These are phyloP conservation scores for Myriosclerotinia duriaeana DNA, from an alignment of 2,329 filamentous ascomycete genomes.

Conservation along the genomic window DNA sequence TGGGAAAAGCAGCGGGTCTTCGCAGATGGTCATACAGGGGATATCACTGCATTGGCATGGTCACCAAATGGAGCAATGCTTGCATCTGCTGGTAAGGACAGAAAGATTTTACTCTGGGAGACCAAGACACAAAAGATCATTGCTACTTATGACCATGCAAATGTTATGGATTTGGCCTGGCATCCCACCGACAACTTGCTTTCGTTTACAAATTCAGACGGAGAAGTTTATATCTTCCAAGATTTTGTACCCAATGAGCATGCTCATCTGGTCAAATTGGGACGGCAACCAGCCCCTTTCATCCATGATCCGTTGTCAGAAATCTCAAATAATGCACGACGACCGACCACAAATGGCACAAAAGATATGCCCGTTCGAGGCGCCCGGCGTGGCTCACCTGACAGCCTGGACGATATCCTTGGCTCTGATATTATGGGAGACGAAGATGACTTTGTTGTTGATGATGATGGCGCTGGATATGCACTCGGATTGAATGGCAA, in stretches of 20 bases:
- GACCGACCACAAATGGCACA: constrained; percentile 54
- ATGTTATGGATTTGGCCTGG: constrained; percentile 85
- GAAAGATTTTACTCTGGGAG: constrained; percentile 81
- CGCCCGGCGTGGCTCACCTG: constrained; percentile 62
- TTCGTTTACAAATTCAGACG: constrained; percentile 89
- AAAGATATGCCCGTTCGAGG: constrained; percentile 51
- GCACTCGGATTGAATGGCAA: constrained; percentile 60
- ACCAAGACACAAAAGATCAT: constrained; percentile 81
- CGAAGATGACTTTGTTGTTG: constrained; percentile 79
- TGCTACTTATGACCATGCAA: constrained; percentile 74
- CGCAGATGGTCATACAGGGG: constrained; percentile 72
- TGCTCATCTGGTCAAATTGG: constrained; percentile 55
- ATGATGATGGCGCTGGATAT: constrained; percentile 94
- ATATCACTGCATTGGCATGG: constrained; percentile 87
- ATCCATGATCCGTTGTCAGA: constrained; percentile 77
- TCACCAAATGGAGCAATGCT: constrained; percentile 91
- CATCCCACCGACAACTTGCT: constrained; percentile 85
- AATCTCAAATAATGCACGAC: constrained; percentile 62
- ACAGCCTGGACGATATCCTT: constrained; percentile 82
- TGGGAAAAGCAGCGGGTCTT: constrained; percentile 87
- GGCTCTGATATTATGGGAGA: constrained; percentile 54
- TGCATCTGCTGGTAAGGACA: constrained; percentile 66
- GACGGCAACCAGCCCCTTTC: constrained; percentile 75
- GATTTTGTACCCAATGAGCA: constrained; percentile 64
- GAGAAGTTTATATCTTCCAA: constrained; percentile 87